Percentiles rank a stretch among this genome's conserved stretches.
Conservation (phyloP, 805 yeast species). For the Teunomyces aglyptinius region DNA sequence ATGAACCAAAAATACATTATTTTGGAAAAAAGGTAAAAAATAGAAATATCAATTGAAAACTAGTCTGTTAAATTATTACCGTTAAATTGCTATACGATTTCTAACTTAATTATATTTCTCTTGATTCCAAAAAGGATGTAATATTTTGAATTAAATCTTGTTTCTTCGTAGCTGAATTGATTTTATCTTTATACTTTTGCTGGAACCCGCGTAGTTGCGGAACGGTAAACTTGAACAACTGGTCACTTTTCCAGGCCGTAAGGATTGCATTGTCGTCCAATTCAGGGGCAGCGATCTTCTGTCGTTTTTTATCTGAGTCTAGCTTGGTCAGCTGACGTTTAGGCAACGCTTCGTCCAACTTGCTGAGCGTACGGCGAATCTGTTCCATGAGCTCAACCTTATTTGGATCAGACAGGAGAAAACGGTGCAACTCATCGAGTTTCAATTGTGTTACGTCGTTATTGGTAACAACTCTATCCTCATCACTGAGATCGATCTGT, state of each 20-base stretch:
- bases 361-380: conserved; percentile 12
- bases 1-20: neutral
- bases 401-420: conserved; percentile 6
- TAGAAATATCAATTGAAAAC: neutral
- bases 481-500: conserved; percentile 35
- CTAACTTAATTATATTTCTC: neutral
- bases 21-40: neutral
- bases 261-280: conserved; percentile 42
- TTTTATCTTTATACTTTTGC: conserved; percentile 29
- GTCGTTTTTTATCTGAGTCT: conserved; percentile 22
- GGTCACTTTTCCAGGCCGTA: conserved; percentile 40
- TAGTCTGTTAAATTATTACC: neutral
- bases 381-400: conserved; percentile 8
- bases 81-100: too few species aligned
- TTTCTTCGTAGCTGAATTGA: conserved; percentile 39
- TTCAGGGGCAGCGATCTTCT: conserved; percentile 11
- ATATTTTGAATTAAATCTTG: conserved; percentile 45
- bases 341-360: conserved; percentile 10
- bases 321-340: conserved; percentile 4
- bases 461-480: conserved; percentile 14
- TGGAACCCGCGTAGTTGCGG: conserved; percentile 43
- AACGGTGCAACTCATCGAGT: conserved; percentile 13
- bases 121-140: conserved; percentile 20
- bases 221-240: conserved; percentile 37
- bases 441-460: conserved; percentile 21